Percentiles rank a stretch among this genome's conserved stretches.
These are phyloP conservation scores for Suhomyces coccinellae DNA, from an alignment of 1,139 yeast species.

Conservation along the genomic window DNA sequence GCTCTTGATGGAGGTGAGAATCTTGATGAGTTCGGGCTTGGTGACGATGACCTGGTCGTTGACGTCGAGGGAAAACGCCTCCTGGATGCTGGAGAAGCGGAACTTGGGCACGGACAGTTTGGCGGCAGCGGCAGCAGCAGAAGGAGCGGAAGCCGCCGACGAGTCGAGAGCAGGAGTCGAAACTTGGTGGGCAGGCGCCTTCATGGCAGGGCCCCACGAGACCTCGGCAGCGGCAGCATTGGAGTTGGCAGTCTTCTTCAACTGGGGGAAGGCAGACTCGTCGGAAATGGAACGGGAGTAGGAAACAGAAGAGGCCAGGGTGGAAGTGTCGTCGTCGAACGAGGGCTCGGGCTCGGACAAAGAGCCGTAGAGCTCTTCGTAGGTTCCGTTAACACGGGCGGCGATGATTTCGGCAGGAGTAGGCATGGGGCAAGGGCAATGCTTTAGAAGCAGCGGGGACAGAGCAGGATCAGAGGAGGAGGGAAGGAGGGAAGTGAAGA, in stretches of 20 bases:
- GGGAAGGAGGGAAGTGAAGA: slow-evolving; percentile 4
- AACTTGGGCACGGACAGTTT: slow-evolving; percentile 16
- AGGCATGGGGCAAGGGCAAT: slow-evolving; percentile 36
- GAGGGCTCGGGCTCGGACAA: slow-evolving; percentile 9
- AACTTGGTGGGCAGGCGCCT: slow-evolving; percentile 28
- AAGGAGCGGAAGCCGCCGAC: background rate
- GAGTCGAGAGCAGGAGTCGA: slow-evolving; percentile 24
- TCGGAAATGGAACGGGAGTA: slow-evolving; percentile 40
- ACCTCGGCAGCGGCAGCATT: slow-evolving; percentile 22
- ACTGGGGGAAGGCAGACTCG: slow-evolving; percentile 70
- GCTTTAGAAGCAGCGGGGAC: slow-evolving; percentile 18
- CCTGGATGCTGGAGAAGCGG: slow-evolving; percentile 54
- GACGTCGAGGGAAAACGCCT: slow-evolving; percentile 69
- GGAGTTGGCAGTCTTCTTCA: slow-evolving; percentile 28
- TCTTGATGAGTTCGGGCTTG: slow-evolving; percentile 63
- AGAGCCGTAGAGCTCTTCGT: slow-evolving; percentile 10
- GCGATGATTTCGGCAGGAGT: slow-evolving; percentile 65
- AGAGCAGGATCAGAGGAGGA: too few relatives aligned
- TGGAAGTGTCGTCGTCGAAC: slow-evolving; percentile 15
- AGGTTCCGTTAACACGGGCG: slow-evolving; percentile 48
- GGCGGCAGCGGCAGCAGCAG: slow-evolving; percentile 5
- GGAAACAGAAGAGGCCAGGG: slow-evolving; percentile 21
- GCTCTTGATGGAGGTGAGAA: slow-evolving; percentile 62
- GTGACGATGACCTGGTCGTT: slow-evolving; percentile 65
- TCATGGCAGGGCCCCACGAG: slow-evolving; percentile 41